These are phyloP conservation scores for Calonectria multiphialidica DNA, from an alignment of 2,329 filamentous ascomycete species.

Conservation along the genomic window DNA sequence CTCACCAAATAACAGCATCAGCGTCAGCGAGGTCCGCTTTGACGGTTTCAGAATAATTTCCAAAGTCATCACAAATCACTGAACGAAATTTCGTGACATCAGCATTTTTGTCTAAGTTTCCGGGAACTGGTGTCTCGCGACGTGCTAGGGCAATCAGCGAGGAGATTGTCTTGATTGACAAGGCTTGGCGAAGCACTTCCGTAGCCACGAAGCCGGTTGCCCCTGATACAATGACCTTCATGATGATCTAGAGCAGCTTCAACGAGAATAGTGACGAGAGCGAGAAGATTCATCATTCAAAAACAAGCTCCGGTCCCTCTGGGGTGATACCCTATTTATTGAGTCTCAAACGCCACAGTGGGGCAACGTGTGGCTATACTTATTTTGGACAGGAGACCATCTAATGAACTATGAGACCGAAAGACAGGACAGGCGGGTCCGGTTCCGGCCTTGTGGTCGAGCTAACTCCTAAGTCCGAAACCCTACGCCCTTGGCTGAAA, in stretches of 20 bases:
- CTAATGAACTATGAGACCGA: not conserved
- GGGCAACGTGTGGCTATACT: not conserved
- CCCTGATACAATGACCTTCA: conserved; percentile 59
- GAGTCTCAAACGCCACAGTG: not conserved
- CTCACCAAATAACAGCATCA: conserved; percentile 57
- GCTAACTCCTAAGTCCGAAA: not conserved
- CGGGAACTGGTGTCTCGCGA: conserved; percentile 46
- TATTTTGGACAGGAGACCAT: not conserved
- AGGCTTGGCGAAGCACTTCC: conserved; percentile 58
- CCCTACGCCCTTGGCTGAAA: no score
- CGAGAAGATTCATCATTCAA: not conserved
- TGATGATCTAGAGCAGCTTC: conserved; percentile 25
- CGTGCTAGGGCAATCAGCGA: conserved; percentile 57
- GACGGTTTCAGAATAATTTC: conserved; percentile 53
- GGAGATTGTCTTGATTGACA: conserved; percentile 50
- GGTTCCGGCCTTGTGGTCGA: not conserved
- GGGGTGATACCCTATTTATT: not conserved
- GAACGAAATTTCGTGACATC: conserved; percentile 53
- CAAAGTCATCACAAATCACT: conserved; percentile 55
- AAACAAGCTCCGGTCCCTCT: not conserved
- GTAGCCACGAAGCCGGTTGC: conserved; percentile 56
- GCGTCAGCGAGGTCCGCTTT: conserved; percentile 55
- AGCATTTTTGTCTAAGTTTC: conserved; percentile 30
- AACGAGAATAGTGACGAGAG: not conserved
- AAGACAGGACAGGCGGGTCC: not conserved